phyloP scores from a whole-genome alignment of 2,329 filamentous ascomycete species.

The Xylariomycetidae sp. region DNA sequence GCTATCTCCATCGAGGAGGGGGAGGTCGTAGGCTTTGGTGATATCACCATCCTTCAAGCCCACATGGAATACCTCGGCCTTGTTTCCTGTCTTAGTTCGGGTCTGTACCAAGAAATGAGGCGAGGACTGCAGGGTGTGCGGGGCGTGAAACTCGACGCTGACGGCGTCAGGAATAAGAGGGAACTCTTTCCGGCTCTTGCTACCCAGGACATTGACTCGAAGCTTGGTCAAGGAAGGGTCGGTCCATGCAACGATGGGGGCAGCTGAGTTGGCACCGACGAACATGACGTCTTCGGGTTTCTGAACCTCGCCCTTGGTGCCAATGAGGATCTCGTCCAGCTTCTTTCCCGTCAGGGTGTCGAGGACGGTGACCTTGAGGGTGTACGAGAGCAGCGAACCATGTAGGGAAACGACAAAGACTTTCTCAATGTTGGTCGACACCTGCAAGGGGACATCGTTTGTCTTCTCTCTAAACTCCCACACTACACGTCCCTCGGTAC shows the following conservation, averaged over 20 bases:
- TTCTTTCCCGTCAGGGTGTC: constrained; percentile 70
- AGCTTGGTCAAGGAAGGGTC: constrained; percentile 59
- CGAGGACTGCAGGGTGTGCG: constrained; percentile 64
- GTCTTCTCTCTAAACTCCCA: constrained; percentile 74
- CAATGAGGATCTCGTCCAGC: constrained; percentile 65
- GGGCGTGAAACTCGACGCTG: constrained; percentile 65
- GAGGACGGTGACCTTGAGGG: constrained; percentile 69
- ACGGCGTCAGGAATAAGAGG: constrained; percentile 42
- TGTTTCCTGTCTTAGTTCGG: constrained; percentile 64
- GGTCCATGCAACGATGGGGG: constrained; percentile 72
- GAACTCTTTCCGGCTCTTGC: constrained; percentile 52
- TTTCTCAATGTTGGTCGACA: constrained; percentile 64
- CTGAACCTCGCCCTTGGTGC: constrained; percentile 69
- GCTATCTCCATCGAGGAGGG: constrained; percentile 64
- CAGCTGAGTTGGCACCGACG: constrained; percentile 70
- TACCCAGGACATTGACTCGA: constrained; percentile 66
- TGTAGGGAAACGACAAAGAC: constrained; percentile 77
- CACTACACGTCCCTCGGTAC: constrained; percentile 64
- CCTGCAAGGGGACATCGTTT: constrained; percentile 69
- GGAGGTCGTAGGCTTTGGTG: constrained; percentile 75
- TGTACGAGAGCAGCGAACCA: constrained; percentile 63
- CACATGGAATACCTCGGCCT: constrained; percentile 82
- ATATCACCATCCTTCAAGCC: constrained; percentile 65
- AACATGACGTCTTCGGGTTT: constrained; percentile 63
- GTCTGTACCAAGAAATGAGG: constrained; percentile 85